Percentiles rank a stretch among this genome's conserved stretches.
These are phyloP conservation scores for Sugiyamaella japonica DNA, from an alignment of 1,139 yeast species.

Conservation along the genomic window DNA sequence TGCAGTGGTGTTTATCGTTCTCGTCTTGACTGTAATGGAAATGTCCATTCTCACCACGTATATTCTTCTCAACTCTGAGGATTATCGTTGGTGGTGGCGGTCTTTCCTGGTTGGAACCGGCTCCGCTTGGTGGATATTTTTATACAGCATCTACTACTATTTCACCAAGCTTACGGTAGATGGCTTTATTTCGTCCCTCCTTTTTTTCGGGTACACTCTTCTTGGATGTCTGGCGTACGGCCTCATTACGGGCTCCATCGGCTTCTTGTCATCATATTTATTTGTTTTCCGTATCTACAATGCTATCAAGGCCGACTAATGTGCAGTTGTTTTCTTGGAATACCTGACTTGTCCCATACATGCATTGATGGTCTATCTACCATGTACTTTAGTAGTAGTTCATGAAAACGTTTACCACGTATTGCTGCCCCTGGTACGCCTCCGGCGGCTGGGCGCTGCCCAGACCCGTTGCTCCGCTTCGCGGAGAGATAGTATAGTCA, in stretches of 20 bases:
- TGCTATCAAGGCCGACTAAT: conserved; percentile 46
- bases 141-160: conserved; percentile 69
- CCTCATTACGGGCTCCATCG: conserved; percentile 73
- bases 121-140: conserved; percentile 66
- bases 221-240: conserved; percentile 65
- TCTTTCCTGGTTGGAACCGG: conserved; percentile 73
- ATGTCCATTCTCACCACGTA: conserved; percentile 73
- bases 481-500: no score
- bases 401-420: no score
- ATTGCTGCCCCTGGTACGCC: no score
- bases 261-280: conserved; percentile 61
- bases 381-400: no score
- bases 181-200: conserved; percentile 67
- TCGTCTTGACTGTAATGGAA: conserved; percentile 65
- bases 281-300: conserved; percentile 61
- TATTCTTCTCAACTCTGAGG: conserved; percentile 58
- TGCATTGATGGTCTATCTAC: background rate
- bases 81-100: conserved; percentile 84
- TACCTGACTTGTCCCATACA: no score
- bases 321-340: background rate
- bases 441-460: no score
- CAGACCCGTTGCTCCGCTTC: no score
- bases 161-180: conserved; percentile 37
- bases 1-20: conserved; percentile 58
- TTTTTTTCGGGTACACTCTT: conserved; percentile 72